These are phyloP conservation scores for Acanthamoeba sp. DNA, from an alignment of 208 protist species.

Conservation along the genomic window DNA sequence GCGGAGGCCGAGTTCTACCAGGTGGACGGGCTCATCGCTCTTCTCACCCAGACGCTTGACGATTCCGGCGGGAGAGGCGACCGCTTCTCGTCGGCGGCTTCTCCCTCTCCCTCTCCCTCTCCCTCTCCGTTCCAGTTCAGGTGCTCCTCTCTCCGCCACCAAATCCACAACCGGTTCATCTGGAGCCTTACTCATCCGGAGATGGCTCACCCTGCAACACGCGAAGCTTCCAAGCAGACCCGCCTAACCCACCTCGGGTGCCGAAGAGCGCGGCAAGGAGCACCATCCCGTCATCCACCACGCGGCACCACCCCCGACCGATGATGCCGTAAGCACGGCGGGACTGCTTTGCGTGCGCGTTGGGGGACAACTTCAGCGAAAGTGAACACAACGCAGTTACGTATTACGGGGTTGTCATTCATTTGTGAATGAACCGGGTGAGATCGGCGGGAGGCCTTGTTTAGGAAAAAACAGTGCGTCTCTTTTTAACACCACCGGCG, in stretches of 20 bases:
- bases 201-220: no score
- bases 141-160: no score
- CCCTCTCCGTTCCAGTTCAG: no score
- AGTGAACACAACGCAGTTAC: no score
- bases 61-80: not conserved
- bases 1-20: constrained; percentile 74
- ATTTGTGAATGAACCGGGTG: not conserved
- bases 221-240: no score
- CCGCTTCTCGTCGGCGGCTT: no score
- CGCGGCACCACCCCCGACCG: not conserved
- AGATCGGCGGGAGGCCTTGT: not conserved
- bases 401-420: not conserved
- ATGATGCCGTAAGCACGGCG: not conserved
- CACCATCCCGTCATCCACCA: not conserved
- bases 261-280: not conserved
- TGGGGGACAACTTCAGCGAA: not conserved
- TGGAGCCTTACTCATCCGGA: no score
- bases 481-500: not conserved
- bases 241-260: no score
- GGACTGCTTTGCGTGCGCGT: no score
- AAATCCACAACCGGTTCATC: no score
- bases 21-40: not conserved
- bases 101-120: no score
- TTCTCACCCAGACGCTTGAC: not conserved
- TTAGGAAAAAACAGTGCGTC: no score